phyloP scores from a whole-genome alignment of 1,139 yeast genomes.

The Lodderomyces margitis region DNA sequence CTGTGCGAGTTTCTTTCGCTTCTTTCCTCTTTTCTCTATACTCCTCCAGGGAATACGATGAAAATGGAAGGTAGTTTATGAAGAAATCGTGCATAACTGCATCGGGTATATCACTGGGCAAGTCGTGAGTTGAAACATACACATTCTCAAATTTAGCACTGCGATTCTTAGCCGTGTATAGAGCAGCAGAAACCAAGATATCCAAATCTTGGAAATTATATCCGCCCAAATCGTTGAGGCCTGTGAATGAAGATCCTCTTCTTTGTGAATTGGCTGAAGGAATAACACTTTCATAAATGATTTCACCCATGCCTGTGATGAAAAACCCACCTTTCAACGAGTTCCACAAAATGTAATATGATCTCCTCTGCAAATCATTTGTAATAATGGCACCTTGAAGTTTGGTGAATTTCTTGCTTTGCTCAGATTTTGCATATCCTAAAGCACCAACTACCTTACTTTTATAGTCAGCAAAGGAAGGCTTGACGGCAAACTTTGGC shows the following conservation, averaged over 20 bases:
- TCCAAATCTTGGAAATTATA: slow-evolving; percentile 44
- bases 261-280: slow-evolving; percentile 19
- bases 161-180: slow-evolving; percentile 27
- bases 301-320: slow-evolving; percentile 38
- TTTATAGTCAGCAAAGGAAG: slow-evolving; percentile 20
- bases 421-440: slow-evolving; percentile 12
- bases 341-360: slow-evolving; percentile 38
- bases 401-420: slow-evolving; percentile 18
- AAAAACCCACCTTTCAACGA: slow-evolving; percentile 21
- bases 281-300: slow-evolving; percentile 20
- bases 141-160: slow-evolving; percentile 17
- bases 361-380: slow-evolving; percentile 38
- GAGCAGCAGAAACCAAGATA: slow-evolving; percentile 33
- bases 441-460: slow-evolving; percentile 9
- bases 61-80: slow-evolving; percentile 31
- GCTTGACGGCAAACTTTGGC: slow-evolving; percentile 37
- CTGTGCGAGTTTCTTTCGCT: slow-evolving; percentile 10
- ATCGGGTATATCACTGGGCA: slow-evolving; percentile 36
- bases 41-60: slow-evolving; percentile 16
- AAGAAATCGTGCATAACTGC: slow-evolving; percentile 41
- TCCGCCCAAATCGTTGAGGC: slow-evolving; percentile 42
- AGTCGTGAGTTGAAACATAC: slow-evolving; percentile 30
- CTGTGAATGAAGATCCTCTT: slow-evolving; percentile 38
- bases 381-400: slow-evolving; percentile 41
- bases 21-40: slow-evolving; percentile 6